Conservation (phyloP, 1,139 yeast species). For the Blastobotrys raffinosifermentans region DNA sequence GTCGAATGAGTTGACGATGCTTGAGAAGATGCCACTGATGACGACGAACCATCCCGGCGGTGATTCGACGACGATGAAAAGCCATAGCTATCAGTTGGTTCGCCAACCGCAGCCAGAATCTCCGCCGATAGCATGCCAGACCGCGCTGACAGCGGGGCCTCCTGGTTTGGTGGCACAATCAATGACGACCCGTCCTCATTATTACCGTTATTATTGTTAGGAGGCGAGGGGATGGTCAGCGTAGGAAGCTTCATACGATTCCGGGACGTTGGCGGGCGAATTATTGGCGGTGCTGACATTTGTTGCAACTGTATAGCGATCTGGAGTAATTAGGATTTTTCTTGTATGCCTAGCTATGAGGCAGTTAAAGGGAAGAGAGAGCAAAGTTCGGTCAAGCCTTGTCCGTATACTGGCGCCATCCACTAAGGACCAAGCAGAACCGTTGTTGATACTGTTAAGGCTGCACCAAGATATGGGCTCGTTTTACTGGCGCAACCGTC, state of each 20-base stretch:
- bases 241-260: constrained; percentile 29
- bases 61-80: constrained; percentile 1
- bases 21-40: background rate
- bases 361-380: too few species aligned
- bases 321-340: too few species aligned
- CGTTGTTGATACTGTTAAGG: too few species aligned
- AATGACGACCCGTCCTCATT: constrained; percentile 3
- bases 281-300: constrained; percentile 33
- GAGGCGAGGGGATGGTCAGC: constrained; percentile 25
- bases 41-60: constrained; percentile 2
- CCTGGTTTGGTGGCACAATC: background rate
- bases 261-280: constrained; percentile 27
- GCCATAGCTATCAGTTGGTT: constrained; percentile 4
- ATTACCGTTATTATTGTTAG: constrained; percentile 10
- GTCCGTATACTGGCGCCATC: too few species aligned
- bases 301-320: too few species aligned
- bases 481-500: too few species aligned
- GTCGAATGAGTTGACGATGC: background rate
- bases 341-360: too few species aligned
- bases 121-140: constrained; percentile 35
- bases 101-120: constrained; percentile 35
- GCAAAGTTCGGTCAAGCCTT: too few species aligned
- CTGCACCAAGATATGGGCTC: too few species aligned
- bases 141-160: constrained; percentile 10
- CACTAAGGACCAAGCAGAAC: too few species aligned